Base-by-base conservation (phyloP, 2,329 filamentous ascomycete genomes). In the Tolypocladium pustulatum region DNA sequence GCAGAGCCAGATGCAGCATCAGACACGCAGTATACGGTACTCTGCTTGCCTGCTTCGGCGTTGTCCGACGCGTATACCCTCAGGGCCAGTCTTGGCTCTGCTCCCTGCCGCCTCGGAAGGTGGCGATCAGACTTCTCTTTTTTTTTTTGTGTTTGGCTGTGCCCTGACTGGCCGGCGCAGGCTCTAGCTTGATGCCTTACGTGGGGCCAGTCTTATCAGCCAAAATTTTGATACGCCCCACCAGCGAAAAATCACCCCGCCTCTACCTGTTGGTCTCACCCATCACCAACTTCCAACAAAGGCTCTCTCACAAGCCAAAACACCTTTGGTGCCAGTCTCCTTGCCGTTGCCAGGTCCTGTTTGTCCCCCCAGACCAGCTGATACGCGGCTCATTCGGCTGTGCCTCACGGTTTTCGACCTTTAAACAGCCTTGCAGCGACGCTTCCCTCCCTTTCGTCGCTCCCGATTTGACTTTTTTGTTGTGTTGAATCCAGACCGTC, bases 211-310 rank as follows among this genome's bases (percentile, higher is more conserved):
- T 43, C 59, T 64, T 64, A 62, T 68, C 64, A 64, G 59, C 67
- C 67, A 71, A 70, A 72, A 69, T 68, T 71, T 67, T 71, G 67
- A 66, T 68, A 69, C 66, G 64, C 72, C 72, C 73, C 72, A 67
- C 27, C 37, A 72, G 67, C 66, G 66, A 72, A 72, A 73, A 70
- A 72, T 69, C 71, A 74, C 72, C 72, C 72, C 72, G 71, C 72
- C 71, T 71, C 67, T 46, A 25, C 22, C n/a, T 59, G 63, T 58
- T 61, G 37, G 55, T 51, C 57, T 59, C 59, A 49, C 37, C 46
- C 60, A 59, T 40, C 53, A 62, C 62, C 61, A 64, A 60, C 60
- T 58, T 57, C 49, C 59, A 60, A 43, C 59, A 60, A 52, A 49
- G 49, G n/a, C 55, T 22, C 22, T 34, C 52, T 41, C 52, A 41